Conservation (phyloP, 208 protist genomes). For the Naegleria fowleri region DNA sequence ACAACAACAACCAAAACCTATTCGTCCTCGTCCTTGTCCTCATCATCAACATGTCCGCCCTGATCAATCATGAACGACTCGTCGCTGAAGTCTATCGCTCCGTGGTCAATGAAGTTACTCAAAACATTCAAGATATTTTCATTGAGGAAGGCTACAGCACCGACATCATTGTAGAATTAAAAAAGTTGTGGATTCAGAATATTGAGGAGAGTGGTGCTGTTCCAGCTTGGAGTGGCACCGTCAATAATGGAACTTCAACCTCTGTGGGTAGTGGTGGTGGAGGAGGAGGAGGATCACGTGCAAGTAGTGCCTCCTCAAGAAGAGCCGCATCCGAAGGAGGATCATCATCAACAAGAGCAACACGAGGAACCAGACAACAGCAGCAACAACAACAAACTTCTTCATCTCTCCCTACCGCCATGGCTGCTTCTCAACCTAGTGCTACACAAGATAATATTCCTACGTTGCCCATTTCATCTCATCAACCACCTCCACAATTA, state of each 20-base stretch:
- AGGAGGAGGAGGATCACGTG: too few relatives aligned
- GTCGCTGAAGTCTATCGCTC: not conserved
- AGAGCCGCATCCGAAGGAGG: not conserved
- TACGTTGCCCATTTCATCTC: too few relatives aligned
- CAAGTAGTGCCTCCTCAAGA: not conserved
- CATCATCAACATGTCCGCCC: not conserved
- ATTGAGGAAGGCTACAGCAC: not conserved
- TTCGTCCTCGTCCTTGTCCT: too few relatives aligned
- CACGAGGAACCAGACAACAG: too few relatives aligned
- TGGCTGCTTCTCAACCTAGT: too few relatives aligned
- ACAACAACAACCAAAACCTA: too few relatives aligned
- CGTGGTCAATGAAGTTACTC: not conserved
- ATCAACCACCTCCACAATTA: too few relatives aligned
- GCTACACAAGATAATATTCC: too few relatives aligned
- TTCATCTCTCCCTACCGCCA: too few relatives aligned
- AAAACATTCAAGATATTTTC: not conserved
- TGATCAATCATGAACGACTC: not conserved
- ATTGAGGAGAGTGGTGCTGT: not conserved
- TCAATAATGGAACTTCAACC: not conserved
- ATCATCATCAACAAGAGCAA: too few relatives aligned
- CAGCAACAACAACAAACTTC: too few relatives aligned
- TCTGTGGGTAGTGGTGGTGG: not conserved
- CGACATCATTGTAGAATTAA: not conserved
- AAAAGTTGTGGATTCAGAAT: not conserved
- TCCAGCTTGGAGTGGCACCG: constrained; percentile 3